A percentile compares a stretch with the other conserved stretches of the same genome.
phyloP scores from a whole-genome alignment of 2,329 filamentous ascomycete species.

The Aplosporella prunicola region DNA sequence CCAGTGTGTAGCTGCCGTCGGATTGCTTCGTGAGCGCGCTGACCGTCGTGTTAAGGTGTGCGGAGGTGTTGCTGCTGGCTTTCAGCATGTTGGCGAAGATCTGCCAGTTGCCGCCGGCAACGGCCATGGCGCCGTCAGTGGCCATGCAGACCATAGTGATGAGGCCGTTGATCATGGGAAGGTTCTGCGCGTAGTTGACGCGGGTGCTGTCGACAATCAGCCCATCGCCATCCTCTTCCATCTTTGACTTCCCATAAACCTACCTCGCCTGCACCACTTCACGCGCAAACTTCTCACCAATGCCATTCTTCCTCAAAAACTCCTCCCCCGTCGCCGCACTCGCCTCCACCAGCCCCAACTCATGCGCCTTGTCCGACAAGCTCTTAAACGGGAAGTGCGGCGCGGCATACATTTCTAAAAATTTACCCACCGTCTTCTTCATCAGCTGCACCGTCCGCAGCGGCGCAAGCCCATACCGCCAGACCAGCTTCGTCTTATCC shows the following conservation, averaged over 20 bases:
- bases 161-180: slow-evolving; percentile 76
- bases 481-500: slow-evolving; percentile 68
- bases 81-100: slow-evolving; percentile 73
- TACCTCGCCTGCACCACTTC: slow-evolving; percentile 72
- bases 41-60: slow-evolving; percentile 60
- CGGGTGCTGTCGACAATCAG: slow-evolving; percentile 54
- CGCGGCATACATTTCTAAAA: slow-evolving; percentile 68
- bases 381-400: slow-evolving; percentile 79
- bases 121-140: slow-evolving; percentile 68
- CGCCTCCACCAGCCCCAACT: slow-evolving; percentile 55
- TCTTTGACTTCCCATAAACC: slow-evolving; percentile 5
- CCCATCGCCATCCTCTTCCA: background rate
- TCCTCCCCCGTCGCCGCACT: slow-evolving; percentile 66
- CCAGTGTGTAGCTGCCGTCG: slow-evolving; percentile 35
- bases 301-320: slow-evolving; percentile 58
- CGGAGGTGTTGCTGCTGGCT: slow-evolving; percentile 31
- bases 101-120: slow-evolving; percentile 83
- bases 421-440: slow-evolving; percentile 59
- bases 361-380: slow-evolving; percentile 57
- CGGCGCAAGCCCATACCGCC: slow-evolving; percentile 76
- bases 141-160: slow-evolving; percentile 91
- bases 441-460: slow-evolving; percentile 64
- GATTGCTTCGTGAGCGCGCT: slow-evolving; percentile 29
- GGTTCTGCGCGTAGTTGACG: slow-evolving; percentile 89
- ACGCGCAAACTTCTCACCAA: slow-evolving; percentile 57